phyloP scores from a whole-genome alignment of 331 rosid species.

The Cydonia oblonga region DNA sequence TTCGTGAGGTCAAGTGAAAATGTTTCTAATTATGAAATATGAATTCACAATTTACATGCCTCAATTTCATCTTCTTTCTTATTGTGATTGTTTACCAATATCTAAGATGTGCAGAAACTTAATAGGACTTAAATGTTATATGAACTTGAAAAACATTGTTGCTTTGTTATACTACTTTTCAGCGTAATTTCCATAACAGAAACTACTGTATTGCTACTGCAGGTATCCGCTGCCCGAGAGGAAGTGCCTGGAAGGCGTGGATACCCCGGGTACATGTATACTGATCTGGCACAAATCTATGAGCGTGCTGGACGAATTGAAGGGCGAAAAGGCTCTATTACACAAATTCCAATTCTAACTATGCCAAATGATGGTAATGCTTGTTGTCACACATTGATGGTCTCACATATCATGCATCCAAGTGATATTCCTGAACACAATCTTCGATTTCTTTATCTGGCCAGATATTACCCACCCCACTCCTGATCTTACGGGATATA shows the following conservation, averaged over 20 bases:
- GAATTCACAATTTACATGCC: neutral
- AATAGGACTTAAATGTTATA: too few species aligned
- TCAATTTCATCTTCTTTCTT: neutral
- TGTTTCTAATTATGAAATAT: neutral
- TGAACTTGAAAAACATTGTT: too few species aligned
- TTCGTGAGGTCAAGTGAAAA: slow-evolving; percentile 76
- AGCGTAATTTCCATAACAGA: neutral
- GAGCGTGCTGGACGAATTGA: slow-evolving; percentile 99
- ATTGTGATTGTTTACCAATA: too few species aligned
- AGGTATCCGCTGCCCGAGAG: slow-evolving; percentile 99
- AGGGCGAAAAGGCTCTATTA: slow-evolving; percentile 97
- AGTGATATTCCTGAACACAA: slow-evolving; percentile 13
- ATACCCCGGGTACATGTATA: slow-evolving; percentile 98
- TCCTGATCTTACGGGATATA: slow-evolving; percentile 98
- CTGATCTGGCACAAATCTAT: slow-evolving; percentile 97
- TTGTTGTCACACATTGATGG: neutral
- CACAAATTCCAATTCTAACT: slow-evolving; percentile 94
- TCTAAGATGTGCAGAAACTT: too few species aligned
- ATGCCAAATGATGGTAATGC: slow-evolving; percentile 96
- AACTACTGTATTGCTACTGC: slow-evolving; percentile 16
- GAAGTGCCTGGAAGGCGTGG: slow-evolving; percentile 99
- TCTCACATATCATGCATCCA: slow-evolving; percentile 1
- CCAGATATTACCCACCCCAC: slow-evolving; percentile 98
- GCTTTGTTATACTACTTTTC: too few species aligned
- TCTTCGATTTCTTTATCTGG: slow-evolving; percentile 13